Percentiles rank a stretch among this genome's conserved stretches.
These are phyloP conservation scores for Erucastrum elatum DNA, from an alignment of 345 rosid genomes.

Conservation along the genomic window DNA sequence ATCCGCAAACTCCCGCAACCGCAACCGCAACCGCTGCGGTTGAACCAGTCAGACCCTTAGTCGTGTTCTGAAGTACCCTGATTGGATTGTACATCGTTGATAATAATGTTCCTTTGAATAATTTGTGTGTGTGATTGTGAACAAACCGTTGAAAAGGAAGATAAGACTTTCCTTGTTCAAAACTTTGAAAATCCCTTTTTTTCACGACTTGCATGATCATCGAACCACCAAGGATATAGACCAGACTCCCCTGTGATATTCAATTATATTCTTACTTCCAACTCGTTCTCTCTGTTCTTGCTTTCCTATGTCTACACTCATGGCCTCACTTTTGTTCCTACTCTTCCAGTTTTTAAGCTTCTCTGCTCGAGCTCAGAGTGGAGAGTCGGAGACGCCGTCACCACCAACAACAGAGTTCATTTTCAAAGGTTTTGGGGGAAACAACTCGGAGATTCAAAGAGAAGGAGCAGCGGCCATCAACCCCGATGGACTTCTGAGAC, in stretches of 20 bases:
- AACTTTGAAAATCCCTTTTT: background rate
- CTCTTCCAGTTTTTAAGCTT: background rate
- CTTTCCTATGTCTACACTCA: background rate
- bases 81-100: background rate
- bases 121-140: background rate
- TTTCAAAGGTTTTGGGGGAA: background rate
- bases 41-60: no score
- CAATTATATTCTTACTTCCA: background rate
- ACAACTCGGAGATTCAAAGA: background rate
- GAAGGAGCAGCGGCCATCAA: background rate
- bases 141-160: background rate
- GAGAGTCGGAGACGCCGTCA: background rate
- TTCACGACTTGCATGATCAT: background rate
- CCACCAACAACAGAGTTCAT: background rate
- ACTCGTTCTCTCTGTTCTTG: background rate
- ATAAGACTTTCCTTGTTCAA: background rate
- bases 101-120: no score
- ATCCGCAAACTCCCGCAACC: no score
- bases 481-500: background rate
- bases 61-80: background rate
- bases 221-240: background rate
- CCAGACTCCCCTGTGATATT: background rate
- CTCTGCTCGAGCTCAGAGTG: background rate
- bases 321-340: background rate
- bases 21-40: no score